Percentiles rank a stretch among this genome's conserved stretches.
phyloP scores from a whole-genome alignment of 306 rosid genomes.

The Arachis hypogaea region DNA sequence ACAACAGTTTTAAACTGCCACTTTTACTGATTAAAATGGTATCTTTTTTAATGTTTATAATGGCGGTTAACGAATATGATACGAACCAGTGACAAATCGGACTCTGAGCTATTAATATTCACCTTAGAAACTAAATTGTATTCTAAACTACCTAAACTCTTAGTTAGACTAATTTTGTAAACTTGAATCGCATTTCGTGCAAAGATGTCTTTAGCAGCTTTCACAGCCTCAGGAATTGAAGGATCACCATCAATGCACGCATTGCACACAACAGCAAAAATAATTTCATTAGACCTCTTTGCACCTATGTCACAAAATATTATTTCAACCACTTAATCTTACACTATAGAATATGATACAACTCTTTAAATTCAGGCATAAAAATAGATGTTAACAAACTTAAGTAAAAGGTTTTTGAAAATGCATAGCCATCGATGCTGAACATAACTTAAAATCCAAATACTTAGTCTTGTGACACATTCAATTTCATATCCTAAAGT shows the following conservation, averaged over 20 bases:
- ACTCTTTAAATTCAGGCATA: conserved; percentile 18
- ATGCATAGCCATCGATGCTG: conserved; percentile 81
- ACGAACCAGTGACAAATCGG: too few relatives aligned
- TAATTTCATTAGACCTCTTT: conserved; percentile 73
- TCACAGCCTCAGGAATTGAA: conserved; percentile 73
- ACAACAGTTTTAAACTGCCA: too few relatives aligned
- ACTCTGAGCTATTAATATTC: conserved; percentile 11
- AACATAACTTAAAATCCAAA: conserved; percentile 89
- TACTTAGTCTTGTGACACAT: conserved; percentile 32
- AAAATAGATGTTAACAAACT: conserved; percentile 54
- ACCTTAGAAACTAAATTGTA: conserved; percentile 36
- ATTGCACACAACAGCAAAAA: conserved; percentile 69
- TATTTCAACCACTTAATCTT: too few relatives aligned
- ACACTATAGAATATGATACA: background rate
- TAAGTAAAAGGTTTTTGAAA: conserved; percentile 85
- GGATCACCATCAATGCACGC: conserved; percentile 83
- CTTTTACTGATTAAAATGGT: too few relatives aligned
- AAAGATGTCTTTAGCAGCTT: conserved; percentile 77
- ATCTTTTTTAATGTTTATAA: too few relatives aligned
- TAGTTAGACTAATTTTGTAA: conserved; percentile 56
- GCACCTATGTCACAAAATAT: conserved; percentile 61
- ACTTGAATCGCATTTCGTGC: conserved; percentile 68
- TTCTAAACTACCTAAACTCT: conserved; percentile 31
- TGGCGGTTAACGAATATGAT: too few relatives aligned
- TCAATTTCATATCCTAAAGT: background rate